Conservation (phyloP, 176 grass and related monocot species). For the Themeda triandra region DNA sequence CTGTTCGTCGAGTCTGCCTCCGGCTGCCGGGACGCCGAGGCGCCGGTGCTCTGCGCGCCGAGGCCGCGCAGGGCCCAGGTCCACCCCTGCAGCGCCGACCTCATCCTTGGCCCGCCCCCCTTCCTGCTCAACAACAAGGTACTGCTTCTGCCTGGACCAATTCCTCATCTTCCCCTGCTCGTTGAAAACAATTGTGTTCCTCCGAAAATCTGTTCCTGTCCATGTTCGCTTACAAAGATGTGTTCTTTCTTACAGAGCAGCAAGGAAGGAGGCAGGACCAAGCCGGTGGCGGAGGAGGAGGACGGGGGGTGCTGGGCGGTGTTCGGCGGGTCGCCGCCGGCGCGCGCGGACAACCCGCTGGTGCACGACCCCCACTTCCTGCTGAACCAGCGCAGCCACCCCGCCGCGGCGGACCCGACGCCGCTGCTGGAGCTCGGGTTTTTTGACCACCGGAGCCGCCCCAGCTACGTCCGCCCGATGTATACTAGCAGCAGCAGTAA, state of each 20-base stretch:
- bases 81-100: constrained; percentile 46
- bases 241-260: constrained; percentile 11
- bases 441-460: constrained; percentile 42
- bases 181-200: no score
- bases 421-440: constrained; percentile 17
- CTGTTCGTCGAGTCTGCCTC: constrained; percentile 31
- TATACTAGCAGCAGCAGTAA: neutral
- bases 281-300: neutral
- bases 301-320: constrained; percentile 20
- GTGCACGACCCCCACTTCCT: constrained; percentile 67
- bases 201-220: neutral
- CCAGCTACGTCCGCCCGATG: neutral
- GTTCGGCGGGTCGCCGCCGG: constrained; percentile 70
- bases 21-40: constrained; percentile 20
- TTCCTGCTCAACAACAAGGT: constrained; percentile 39
- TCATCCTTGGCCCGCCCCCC: constrained; percentile 44
- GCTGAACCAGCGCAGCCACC: constrained; percentile 38
- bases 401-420: neutral
- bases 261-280: constrained; percentile 6
- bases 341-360: constrained; percentile 65
- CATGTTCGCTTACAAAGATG: neutral
- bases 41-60: constrained; percentile 48
- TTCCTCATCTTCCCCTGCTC: neutral
- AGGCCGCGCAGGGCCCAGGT: constrained; percentile 33
- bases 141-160: neutral